Percentiles rank a stretch among this genome's conserved stretches.
phyloP scores from a whole-genome alignment of 768 basidiomycete genomes.

The Glaciozyma martinii region DNA sequence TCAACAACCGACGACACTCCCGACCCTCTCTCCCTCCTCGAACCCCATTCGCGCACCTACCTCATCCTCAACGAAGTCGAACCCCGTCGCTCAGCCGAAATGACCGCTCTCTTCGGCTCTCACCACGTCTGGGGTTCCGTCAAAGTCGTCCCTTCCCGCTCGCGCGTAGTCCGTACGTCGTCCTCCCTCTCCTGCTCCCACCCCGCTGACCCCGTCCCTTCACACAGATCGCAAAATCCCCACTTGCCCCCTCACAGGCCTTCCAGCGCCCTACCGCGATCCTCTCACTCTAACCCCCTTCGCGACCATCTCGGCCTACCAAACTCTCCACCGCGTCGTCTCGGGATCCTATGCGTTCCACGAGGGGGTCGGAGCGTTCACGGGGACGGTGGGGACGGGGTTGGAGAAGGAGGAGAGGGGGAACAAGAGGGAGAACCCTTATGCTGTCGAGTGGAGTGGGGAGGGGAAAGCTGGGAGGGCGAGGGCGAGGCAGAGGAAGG shows the following conservation, averaged over 20 bases:
- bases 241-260: constrained; percentile 69
- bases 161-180: constrained; percentile 21
- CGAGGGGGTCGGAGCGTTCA: constrained; percentile 29
- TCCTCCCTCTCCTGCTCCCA: not conserved
- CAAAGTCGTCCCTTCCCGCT: not conserved
- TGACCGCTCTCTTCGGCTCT: constrained; percentile 74
- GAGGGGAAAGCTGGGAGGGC: not conserved
- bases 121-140: constrained; percentile 40
- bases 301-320: constrained; percentile 12
- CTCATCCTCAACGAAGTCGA: constrained; percentile 23
- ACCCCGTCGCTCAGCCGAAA: constrained; percentile 56
- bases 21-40: not conserved
- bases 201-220: not conserved
- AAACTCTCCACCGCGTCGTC: constrained; percentile 54
- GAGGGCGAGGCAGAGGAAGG: constrained; percentile 11
- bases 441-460: not conserved
- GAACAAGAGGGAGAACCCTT: not conserved
- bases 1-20: not conserved
- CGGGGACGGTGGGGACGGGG: constrained; percentile 11
- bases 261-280: constrained; percentile 65
- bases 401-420: not conserved
- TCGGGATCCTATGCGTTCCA: constrained; percentile 57
- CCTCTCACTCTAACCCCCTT: constrained; percentile 66
- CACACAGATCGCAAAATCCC: constrained; percentile 55
- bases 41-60: constrained; percentile 13